Evolutionary conservation across 2,329 filamentous ascomycete genomes (phyloP).

Genomic region (Aspergillus caelatus): DNA sequence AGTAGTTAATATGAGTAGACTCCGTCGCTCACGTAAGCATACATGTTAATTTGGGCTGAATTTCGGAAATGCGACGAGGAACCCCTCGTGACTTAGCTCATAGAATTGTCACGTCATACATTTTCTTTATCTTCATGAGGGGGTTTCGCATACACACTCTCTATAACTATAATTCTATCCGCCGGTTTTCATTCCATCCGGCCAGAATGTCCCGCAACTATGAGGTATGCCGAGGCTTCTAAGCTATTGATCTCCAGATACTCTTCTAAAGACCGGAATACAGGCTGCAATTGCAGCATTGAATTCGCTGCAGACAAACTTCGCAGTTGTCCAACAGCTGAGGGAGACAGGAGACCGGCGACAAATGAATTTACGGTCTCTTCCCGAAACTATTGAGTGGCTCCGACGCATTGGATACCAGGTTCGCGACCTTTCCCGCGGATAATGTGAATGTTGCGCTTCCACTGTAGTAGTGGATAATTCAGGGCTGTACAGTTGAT

Average conservation of each 20-base stretch:
- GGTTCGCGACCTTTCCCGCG: slow-evolving; percentile 51
- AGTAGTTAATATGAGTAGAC: too few species aligned
- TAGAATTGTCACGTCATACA: background rate
- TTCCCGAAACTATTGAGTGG: slow-evolving; percentile 83
- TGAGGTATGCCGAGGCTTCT: slow-evolving; percentile 32
- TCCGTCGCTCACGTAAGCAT: background rate
- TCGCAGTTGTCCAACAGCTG: slow-evolving; percentile 74
- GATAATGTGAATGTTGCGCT: background rate
- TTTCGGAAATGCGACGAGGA: background rate
- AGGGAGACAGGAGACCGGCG: slow-evolving; percentile 66
- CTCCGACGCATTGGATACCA: slow-evolving; percentile 74
- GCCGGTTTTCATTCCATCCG: slow-evolving; percentile 33
- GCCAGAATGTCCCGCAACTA: slow-evolving; percentile 43
- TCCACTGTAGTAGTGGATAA: background rate
- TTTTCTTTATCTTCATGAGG: slow-evolving; percentile 30
- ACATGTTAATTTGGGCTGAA: background rate
- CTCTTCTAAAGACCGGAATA: slow-evolving; percentile 22
- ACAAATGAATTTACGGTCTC: slow-evolving; percentile 71
- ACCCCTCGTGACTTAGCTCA: background rate
- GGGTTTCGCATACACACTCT: slow-evolving; percentile 24
- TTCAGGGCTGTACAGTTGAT: background rate
- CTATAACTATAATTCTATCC: slow-evolving; percentile 19
- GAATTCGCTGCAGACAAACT: slow-evolving; percentile 78
- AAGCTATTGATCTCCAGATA: background rate
- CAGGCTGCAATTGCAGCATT: slow-evolving; percentile 73